These are phyloP conservation scores for Nannochloropsis oceanica DNA, from an alignment of 108 stramenopile genomes.

Conservation along the genomic window DNA sequence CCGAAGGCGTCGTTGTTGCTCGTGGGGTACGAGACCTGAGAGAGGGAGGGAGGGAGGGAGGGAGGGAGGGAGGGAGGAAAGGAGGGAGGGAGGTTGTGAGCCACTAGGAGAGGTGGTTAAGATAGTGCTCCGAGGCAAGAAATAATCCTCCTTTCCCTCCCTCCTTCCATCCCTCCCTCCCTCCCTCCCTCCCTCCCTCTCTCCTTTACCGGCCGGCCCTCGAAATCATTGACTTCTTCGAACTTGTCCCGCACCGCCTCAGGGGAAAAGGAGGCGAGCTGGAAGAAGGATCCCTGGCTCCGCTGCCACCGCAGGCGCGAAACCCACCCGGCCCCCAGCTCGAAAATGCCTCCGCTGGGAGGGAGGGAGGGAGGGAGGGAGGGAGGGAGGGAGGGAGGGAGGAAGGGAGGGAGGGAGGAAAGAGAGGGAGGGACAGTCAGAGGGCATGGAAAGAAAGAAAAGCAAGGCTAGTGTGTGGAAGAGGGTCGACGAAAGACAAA, in stretches of 20 bases:
- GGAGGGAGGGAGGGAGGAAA: not conserved
- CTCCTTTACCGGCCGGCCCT: not conserved
- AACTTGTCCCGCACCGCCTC: conserved; percentile 1
- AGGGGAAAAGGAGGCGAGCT: not conserved
- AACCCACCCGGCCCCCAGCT: conserved; percentile 19
- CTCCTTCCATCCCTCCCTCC: not conserved
- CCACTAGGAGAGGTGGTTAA: not conserved
- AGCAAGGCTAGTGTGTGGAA: not conserved
- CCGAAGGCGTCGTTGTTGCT: conserved; percentile 8
- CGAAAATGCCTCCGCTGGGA: not conserved
- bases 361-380: not conserved
- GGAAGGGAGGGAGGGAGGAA: not conserved
- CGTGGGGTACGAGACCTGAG: not conserved
- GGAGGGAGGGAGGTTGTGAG: not conserved
- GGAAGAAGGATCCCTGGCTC: not conserved
- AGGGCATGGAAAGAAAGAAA: not conserved
- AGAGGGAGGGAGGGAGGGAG: not conserved
- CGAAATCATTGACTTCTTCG: not conserved
- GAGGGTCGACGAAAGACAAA: not conserved
- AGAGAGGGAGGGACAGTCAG: not conserved
- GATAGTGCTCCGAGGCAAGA: not conserved
- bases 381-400: not conserved
- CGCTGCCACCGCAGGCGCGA: conserved; percentile 20
- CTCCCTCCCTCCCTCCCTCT: not conserved
- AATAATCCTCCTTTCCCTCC: not conserved